phyloP scores from a whole-genome alignment of 2,329 filamentous ascomycete genomes.

The Verticillium tricorpus region DNA sequence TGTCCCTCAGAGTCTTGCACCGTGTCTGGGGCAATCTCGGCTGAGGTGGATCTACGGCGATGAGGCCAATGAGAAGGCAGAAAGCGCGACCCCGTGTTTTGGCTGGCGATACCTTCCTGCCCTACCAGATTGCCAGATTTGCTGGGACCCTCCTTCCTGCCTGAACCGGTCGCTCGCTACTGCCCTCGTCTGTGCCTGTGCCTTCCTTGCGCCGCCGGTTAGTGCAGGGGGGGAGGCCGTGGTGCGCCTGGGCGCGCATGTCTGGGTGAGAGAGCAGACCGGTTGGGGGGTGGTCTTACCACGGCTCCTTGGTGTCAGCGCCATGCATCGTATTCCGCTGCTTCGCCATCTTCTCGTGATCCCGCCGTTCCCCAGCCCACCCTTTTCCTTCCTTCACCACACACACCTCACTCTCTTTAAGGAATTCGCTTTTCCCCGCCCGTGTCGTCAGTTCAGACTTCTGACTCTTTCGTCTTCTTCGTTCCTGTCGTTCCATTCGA shows the following conservation, averaged over 20 bases:
- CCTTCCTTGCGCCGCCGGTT: neutral
- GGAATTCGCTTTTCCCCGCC: neutral
- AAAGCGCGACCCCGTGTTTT: neutral
- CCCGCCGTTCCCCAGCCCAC: slow-evolving; percentile 17
- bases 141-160: neutral
- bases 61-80: neutral
- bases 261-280: neutral
- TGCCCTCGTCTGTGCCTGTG: neutral
- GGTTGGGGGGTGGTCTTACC: neutral
- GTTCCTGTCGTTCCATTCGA: neutral
- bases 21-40: neutral
- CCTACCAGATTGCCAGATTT: neutral
- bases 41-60: neutral
- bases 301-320: neutral
- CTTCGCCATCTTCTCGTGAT: slow-evolving; percentile 19
- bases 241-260: neutral
- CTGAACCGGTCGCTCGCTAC: neutral
- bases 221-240: neutral
- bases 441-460: neutral
- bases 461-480: neutral
- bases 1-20: neutral
- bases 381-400: slow-evolving; percentile 17
- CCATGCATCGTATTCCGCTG: neutral
- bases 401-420: neutral
- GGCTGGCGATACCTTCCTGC: neutral